Conservation (phyloP, 2,329 filamentous ascomycete genomes). For the Sarocladiaceae sp. region DNA sequence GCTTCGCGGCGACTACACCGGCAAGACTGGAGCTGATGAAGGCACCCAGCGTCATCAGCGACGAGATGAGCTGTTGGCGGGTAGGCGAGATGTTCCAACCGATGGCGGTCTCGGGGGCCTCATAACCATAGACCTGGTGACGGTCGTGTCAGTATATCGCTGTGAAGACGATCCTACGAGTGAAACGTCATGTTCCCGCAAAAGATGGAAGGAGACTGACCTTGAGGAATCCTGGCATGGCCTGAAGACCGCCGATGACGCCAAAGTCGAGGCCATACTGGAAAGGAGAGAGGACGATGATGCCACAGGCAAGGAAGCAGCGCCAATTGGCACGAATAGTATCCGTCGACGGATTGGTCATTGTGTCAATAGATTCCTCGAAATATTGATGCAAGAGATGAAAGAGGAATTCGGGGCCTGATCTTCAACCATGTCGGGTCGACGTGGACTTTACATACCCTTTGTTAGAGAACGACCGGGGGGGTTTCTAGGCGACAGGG, state of each 20-base stretch:
- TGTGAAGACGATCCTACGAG: background rate
- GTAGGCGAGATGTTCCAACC: constrained; percentile 7
- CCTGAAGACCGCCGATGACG: constrained; percentile 5
- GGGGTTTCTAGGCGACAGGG: too few relatives aligned
- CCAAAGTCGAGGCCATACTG: constrained; percentile 8
- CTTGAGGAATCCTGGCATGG: constrained; percentile 6
- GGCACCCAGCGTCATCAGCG: constrained; percentile 4
- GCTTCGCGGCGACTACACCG: constrained; percentile 1
- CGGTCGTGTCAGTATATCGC: background rate
- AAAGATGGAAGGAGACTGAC: background rate
- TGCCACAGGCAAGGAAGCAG: constrained; percentile 5
- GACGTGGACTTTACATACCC: constrained; percentile 4
- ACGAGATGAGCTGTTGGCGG: constrained; percentile 5
- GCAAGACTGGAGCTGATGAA: constrained; percentile 6
- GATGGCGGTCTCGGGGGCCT: constrained; percentile 5
- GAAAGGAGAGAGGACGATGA: constrained; percentile 8
- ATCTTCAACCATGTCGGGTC: background rate
- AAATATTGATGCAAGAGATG: background rate
- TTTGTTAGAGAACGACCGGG: too few relatives aligned
- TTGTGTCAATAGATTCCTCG: background rate
- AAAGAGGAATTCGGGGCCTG: background rate
- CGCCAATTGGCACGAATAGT: constrained; percentile 7
- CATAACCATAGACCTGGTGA: constrained; percentile 1
- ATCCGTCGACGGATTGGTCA: background rate
- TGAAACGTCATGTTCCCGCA: background rate